phyloP scores from a whole-genome alignment of 139 green algal genomes.

The Limnomonas spitsbergensis region DNA sequence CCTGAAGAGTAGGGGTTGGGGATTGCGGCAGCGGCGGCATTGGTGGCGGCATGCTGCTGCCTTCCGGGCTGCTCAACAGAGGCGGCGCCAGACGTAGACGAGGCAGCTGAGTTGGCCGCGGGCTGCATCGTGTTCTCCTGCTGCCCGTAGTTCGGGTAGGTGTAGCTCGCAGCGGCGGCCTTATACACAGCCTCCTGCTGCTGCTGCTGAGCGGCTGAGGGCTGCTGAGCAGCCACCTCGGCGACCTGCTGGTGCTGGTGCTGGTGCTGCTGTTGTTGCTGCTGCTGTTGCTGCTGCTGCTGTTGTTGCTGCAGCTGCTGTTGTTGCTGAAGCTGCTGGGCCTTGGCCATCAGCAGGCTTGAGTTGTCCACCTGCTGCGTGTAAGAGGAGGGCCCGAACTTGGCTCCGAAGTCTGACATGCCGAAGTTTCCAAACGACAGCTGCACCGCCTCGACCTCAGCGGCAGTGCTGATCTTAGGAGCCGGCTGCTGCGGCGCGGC shows the following conservation, averaged over 20 bases:
- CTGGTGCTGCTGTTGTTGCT: background rate
- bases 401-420: slow-evolving; percentile 13
- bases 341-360: background rate
- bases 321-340: background rate
- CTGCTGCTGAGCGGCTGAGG: background rate
- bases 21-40: background rate
- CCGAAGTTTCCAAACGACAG: slow-evolving; percentile 19
- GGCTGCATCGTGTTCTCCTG: background rate
- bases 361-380: background rate
- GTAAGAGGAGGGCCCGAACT: background rate
- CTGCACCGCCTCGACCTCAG: slow-evolving; percentile 15
- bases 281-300: background rate
- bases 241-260: background rate
- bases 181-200: background rate
- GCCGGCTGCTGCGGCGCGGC: background rate
- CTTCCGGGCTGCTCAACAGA: too few relatives aligned
- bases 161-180: background rate
- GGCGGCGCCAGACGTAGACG: too few relatives aligned
- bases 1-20: background rate
- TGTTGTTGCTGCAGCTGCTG: background rate
- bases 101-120: too few relatives aligned
- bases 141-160: background rate
- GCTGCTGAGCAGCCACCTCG: background rate
- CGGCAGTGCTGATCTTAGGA: background rate
- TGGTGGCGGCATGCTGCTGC: background rate